Evolutionary conservation across 2,329 filamentous ascomycete species (phyloP).

Genomic region (Rutstroemia sp.): DNA sequence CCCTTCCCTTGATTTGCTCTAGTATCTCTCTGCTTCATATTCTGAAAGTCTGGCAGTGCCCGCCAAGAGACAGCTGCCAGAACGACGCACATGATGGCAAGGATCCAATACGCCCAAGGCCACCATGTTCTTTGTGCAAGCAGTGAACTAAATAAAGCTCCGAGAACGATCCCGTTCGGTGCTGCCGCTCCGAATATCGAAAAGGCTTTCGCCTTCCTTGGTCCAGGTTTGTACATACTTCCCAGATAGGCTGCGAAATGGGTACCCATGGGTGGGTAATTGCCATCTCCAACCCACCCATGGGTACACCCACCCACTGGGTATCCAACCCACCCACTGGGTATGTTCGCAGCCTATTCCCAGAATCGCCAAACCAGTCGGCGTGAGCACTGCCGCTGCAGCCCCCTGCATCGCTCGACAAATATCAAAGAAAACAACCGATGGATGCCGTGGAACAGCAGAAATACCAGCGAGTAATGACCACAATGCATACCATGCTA

Average conservation of each 20-base stretch:
- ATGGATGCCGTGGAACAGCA: constrained; percentile 4
- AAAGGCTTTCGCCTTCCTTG: constrained; percentile 54
- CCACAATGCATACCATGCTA: constrained; percentile 14
- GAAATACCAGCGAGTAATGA: constrained; percentile 19
- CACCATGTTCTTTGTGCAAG: constrained; percentile 36
- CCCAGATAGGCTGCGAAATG: no score
- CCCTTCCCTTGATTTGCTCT: not conserved
- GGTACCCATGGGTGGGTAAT: no score
- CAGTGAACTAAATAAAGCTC: constrained; percentile 16
- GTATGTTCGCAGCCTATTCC: no score
- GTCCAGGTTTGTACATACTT: constrained; percentile 43
- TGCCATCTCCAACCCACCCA: no score
- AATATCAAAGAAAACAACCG: constrained; percentile 34
- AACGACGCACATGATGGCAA: constrained; percentile 26
- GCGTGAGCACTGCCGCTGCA: constrained; percentile 54
- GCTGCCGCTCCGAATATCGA: constrained; percentile 38
- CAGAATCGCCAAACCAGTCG: constrained; percentile 57
- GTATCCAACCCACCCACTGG: no score
- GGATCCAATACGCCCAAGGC: constrained; percentile 44
- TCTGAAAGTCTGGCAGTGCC: not conserved
- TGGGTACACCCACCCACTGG: no score
- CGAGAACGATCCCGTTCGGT: constrained; percentile 37
- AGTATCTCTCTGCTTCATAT: not conserved
- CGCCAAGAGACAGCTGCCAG: not conserved
- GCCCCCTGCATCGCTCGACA: constrained; percentile 49